These are phyloP conservation scores for Calonectria naviculata DNA, from an alignment of 2,329 filamentous ascomycete species.

Conservation along the genomic window DNA sequence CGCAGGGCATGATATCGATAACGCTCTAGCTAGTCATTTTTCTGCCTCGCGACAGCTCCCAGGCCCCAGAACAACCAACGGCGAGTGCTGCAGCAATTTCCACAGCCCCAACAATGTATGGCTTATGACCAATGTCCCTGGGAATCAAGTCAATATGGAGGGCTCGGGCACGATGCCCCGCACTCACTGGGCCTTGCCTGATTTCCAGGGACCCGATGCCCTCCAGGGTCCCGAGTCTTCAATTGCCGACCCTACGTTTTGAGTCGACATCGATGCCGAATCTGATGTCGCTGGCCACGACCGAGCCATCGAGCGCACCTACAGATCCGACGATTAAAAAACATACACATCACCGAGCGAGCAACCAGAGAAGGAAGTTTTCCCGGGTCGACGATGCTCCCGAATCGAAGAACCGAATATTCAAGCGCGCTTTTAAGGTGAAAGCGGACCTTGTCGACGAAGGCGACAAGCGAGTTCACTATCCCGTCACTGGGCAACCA, in stretches of 20 bases:
- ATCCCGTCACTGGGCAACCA: conserved; percentile 41
- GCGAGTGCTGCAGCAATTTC: conserved; percentile 16
- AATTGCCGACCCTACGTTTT: conserved; percentile 21
- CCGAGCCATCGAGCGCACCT: background rate
- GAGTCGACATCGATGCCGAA: conserved; percentile 32
- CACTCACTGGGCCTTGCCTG: conserved; percentile 35
- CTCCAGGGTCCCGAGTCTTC: conserved; percentile 28
- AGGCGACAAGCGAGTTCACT: conserved; percentile 33
- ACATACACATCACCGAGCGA: conserved; percentile 9
- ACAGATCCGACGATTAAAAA: background rate
- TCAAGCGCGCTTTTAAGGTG: conserved; percentile 44
- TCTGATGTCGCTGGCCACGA: conserved; percentile 7
- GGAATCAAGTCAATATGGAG: conserved; percentile 57
- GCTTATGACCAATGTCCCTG: conserved; percentile 58
- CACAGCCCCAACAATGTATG: conserved; percentile 46
- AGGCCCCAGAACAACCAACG: conserved; percentile 26
- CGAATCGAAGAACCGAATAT: conserved; percentile 39
- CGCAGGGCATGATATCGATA: conserved; percentile 33
- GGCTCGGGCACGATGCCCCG: conserved; percentile 49
- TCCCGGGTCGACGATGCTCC: conserved; percentile 19
- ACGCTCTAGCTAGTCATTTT: conserved; percentile 32
- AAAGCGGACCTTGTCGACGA: conserved; percentile 31
- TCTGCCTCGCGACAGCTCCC: conserved; percentile 20
- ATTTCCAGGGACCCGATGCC: conserved; percentile 33
- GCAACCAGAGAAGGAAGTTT: background rate